Percentiles rank a stretch among this genome's conserved stretches.
These are phyloP conservation scores for Penicillium robsamsonii DNA, from an alignment of 495 filamentous ascomycete species.

Conservation along the genomic window DNA sequence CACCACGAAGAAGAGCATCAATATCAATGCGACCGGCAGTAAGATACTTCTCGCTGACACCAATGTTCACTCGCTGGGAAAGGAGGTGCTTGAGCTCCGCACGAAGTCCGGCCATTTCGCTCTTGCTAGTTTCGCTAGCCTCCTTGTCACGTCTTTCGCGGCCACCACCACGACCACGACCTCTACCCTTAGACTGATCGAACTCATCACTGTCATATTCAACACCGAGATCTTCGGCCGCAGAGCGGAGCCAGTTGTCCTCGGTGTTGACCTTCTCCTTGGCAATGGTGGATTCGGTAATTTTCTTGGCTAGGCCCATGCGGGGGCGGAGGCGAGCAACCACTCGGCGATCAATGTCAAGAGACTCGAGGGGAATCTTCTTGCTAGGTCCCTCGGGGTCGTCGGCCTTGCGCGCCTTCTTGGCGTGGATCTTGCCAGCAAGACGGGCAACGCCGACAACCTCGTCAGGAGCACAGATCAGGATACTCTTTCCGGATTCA, in stretches of 20 bases:
- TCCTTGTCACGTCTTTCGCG: conserved; percentile 73
- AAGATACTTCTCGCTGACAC: conserved; percentile 88
- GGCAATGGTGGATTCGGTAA: conserved; percentile 77
- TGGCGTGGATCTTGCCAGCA: conserved; percentile 79
- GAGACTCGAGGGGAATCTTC: conserved; percentile 64
- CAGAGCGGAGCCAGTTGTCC: conserved; percentile 77
- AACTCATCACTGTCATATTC: conserved; percentile 91
- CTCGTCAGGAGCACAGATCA: conserved; percentile 91
- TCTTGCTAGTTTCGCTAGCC: conserved; percentile 64
- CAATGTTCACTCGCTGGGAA: conserved; percentile 76
- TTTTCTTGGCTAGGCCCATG: conserved; percentile 71
- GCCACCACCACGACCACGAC: conserved; percentile 65
- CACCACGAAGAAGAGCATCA: conserved; percentile 68
- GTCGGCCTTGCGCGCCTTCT: conserved; percentile 36
- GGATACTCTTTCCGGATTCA: conserved; percentile 70
- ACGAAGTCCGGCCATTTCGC: conserved; percentile 56
- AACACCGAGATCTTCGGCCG: conserved; percentile 90
- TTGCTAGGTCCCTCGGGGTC: conserved; percentile 42
- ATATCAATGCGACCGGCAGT: conserved; percentile 79
- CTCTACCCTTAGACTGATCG: conserved; percentile 58
- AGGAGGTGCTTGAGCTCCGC: conserved; percentile 55
- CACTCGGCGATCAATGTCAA: conserved; percentile 80
- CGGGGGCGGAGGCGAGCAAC: conserved; percentile 72
- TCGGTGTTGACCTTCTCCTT: conserved; percentile 83
- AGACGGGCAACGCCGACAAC: conserved; percentile 78